A percentile compares a stretch with the other conserved stretches of the same genome.
phyloP scores from a whole-genome alignment of 73 alveolate species.

The Tetrahymena malaccensis region DNA sequence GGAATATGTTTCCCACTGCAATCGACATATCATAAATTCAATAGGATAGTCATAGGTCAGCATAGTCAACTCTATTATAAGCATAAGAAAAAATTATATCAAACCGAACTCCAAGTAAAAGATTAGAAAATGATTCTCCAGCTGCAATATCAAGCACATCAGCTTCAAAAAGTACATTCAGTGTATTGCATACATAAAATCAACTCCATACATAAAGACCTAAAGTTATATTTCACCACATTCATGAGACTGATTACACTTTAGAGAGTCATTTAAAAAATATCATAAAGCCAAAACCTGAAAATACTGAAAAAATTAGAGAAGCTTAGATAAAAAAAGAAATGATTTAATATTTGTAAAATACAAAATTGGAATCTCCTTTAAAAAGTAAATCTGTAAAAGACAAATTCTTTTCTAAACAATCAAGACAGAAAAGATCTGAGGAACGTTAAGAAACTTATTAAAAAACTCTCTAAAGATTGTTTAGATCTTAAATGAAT shows the following conservation, averaged over 20 bases:
- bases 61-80: background rate
- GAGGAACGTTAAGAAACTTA: background rate
- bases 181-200: background rate
- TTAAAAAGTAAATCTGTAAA: background rate
- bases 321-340: background rate
- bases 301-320: background rate
- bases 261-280: background rate
- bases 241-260: background rate
- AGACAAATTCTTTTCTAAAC: background rate
- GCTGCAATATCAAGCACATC: background rate
- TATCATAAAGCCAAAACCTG: background rate
- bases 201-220: background rate
- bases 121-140: background rate
- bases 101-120: background rate
- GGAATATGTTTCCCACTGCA: background rate
- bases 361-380: background rate
- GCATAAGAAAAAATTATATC: background rate
- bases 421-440: background rate
- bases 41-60: background rate
- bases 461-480: background rate
- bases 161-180: background rate
- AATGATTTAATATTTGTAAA: background rate
- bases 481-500: background rate
- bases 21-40: background rate
- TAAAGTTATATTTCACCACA: background rate